These are phyloP conservation scores for Trichothecium roseum DNA, from an alignment of 2,329 filamentous ascomycete species.

Conservation along the genomic window DNA sequence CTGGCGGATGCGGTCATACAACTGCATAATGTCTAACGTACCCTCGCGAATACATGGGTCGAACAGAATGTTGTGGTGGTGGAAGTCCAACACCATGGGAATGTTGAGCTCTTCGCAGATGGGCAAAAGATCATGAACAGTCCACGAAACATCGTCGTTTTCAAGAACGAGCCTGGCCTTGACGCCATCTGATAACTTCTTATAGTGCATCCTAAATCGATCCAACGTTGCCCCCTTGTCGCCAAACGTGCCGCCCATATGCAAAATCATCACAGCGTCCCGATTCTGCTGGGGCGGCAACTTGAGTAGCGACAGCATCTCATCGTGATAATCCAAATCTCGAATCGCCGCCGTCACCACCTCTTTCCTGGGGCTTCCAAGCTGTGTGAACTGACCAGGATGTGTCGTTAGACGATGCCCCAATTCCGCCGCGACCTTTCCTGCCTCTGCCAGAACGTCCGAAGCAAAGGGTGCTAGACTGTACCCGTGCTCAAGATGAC, in stretches of 20 bases:
- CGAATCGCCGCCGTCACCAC: constrained; percentile 70
- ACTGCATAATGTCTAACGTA: constrained; percentile 63
- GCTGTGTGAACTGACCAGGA: constrained; percentile 85
- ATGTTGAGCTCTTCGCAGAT: constrained; percentile 92
- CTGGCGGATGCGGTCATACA: constrained; percentile 67
- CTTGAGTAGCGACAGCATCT: constrained; percentile 67
- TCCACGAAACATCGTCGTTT: constrained; percentile 90
- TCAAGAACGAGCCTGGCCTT: constrained; percentile 80
- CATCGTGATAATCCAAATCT: constrained; percentile 80
- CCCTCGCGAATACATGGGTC: constrained; percentile 68
- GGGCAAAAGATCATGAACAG: constrained; percentile 82
- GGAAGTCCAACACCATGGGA: constrained; percentile 82
- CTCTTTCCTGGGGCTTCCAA: constrained; percentile 69
- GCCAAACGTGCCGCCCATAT: constrained; percentile 86
- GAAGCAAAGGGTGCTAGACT: constrained; percentile 74
- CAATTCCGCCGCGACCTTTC: constrained; percentile 63
- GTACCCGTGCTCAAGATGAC: constrained; percentile 79
- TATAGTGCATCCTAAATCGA: constrained; percentile 70
- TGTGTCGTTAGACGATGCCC: constrained; percentile 84
- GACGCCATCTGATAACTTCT: constrained; percentile 52
- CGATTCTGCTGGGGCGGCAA: constrained; percentile 68
- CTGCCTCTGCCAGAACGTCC: constrained; percentile 64
- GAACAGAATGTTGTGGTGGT: constrained; percentile 93
- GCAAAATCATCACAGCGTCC: constrained; percentile 88
- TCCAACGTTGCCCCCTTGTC: constrained; percentile 72